Evolutionary conservation across 2,329 filamentous ascomycete species (phyloP).

Genomic region (Ophiostoma ulmi): DNA sequence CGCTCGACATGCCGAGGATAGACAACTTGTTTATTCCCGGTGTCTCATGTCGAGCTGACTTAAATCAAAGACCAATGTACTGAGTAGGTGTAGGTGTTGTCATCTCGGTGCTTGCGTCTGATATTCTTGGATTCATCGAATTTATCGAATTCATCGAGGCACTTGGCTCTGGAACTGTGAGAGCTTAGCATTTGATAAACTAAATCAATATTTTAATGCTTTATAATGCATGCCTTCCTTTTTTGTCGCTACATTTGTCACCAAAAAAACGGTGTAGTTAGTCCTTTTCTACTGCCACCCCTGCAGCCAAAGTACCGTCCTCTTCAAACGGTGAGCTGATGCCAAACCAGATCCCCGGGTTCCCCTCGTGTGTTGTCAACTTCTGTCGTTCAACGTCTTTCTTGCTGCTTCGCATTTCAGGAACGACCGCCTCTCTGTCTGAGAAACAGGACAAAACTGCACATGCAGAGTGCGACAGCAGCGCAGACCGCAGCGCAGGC

Average conservation of each 20-base stretch:
- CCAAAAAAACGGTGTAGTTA: neutral
- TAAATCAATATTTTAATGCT: neutral
- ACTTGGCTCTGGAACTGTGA: no score
- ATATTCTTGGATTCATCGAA: no score
- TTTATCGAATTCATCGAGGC: no score
- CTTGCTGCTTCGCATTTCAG: neutral
- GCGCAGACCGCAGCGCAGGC: no score
- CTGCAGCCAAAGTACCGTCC: constrained; percentile 6
- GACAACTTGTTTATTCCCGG: constrained; percentile 4
- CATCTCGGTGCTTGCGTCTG: neutral
- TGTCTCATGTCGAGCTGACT: neutral
- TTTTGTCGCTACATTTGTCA: neutral
- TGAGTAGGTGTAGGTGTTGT: neutral
- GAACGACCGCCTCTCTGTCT: neutral
- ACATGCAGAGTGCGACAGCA: no score
- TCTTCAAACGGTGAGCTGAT: constrained; percentile 12
- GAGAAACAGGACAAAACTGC: no score
- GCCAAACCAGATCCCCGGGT: constrained; percentile 10
- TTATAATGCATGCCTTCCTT: neutral
- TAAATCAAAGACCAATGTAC: neutral
- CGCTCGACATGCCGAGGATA: neutral
- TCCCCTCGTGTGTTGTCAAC: constrained; percentile 3
- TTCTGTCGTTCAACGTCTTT: neutral
- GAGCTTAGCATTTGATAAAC: neutral
- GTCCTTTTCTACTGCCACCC: neutral